Conservation (phyloP, 2,329 filamentous ascomycete genomes). For the Penicillium glabrum region DNA sequence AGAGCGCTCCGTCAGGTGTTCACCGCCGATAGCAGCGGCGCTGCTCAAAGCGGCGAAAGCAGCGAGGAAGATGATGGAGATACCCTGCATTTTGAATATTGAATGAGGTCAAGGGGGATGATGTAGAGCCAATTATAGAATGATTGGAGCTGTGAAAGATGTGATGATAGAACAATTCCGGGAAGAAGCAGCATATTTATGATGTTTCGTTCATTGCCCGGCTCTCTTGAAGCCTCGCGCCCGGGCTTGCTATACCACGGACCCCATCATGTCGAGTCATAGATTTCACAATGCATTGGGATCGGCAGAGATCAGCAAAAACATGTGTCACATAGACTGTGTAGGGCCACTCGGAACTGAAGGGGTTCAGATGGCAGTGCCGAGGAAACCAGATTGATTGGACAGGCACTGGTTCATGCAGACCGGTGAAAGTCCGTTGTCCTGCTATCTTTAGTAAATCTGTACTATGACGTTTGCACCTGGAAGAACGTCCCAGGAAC, state of each 20-base stretch:
- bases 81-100: neutral
- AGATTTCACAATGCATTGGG: neutral
- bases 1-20: neutral
- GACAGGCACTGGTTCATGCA: no score
- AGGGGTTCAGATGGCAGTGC: no score
- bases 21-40: neutral
- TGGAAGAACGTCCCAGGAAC: no score
- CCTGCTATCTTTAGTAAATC: no score
- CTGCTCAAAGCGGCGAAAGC: neutral
- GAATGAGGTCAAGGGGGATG: neutral
- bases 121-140: neutral
- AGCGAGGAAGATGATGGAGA: neutral
- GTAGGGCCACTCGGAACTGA: no score
- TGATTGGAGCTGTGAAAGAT: neutral
- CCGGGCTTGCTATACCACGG: no score
- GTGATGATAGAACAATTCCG: neutral
- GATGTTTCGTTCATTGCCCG: neutral
- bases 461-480: no score
- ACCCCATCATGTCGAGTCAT: neutral
- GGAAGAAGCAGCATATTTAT: neutral
- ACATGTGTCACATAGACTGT: no score
- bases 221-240: no score
- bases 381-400: no score
- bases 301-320: no score
- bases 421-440: no score